Evolutionary conservation across 208 protist genomes (phyloP), one percentile per base, ranked within the genome.

Genomic region (Trypanosoma platydactyli): DNA sequence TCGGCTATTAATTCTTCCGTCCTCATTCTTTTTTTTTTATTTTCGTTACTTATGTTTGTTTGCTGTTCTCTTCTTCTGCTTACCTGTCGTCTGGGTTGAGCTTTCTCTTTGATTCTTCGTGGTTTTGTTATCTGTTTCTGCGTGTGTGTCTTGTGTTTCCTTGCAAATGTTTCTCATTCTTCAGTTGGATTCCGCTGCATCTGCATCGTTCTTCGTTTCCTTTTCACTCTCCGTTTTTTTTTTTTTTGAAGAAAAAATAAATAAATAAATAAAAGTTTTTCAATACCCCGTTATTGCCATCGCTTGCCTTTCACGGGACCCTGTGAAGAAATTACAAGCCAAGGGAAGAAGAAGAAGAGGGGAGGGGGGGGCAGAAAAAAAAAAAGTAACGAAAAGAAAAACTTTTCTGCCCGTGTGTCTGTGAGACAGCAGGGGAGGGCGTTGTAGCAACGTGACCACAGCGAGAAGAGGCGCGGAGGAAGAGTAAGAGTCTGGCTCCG

Each of bases 81-180:
- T 24, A 4, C 9, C 30, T 30, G 40, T 50, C 16, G 16, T 51
- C 35, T 5, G 24, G 20, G 53, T 58, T 24, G 20, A 24, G 9
- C 18, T 61, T 61, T 25, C 29, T 25, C 29, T 25, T 2, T 18
- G 12, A 4, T 41, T 53, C 42, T 53, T 24, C 29, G 3, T 66
- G 1, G 24, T 64, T 64, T 20, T 54, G 15, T 54, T 13, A 29
- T 64, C 33, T 64, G 11, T 42, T 30, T 64, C 18, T 38, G 59
- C 38, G 12, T 52, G 27, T n/a, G 25, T 51, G 25, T 9, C 7
- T 29, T 54, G 52, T 40, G 16, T 29, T 44, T 52, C 29, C 29
- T 61, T 61, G 20, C 29, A 41, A 7, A 13, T 7, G 3, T 30
- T 62, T 49, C 24, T 56, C 46, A 15, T 6, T 57, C 6, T 6